Percentiles rank a stretch among this genome's conserved stretches.
phyloP scores from a whole-genome alignment of 345 rosid species.

The Bretschneidera sinensis region DNA sequence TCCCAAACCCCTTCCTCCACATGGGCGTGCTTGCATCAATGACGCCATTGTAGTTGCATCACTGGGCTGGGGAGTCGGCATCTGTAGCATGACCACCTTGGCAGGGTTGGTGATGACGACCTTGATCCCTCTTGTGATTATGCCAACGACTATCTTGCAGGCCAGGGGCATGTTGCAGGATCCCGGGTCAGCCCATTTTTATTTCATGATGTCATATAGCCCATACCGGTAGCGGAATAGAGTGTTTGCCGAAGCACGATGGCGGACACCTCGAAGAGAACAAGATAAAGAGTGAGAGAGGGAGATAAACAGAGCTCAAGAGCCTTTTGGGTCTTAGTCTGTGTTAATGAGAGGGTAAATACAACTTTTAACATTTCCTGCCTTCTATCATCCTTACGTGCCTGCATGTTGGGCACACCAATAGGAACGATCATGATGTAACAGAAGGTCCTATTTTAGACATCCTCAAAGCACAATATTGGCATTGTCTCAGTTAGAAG shows the following conservation, averaged over 20 bases:
- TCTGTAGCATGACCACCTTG: constrained; percentile 79
- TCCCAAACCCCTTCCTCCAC: constrained; percentile 45
- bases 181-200: constrained; percentile 55
- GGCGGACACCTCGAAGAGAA: constrained; percentile 81
- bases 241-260: constrained; percentile 74
- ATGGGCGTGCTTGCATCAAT: constrained; percentile 59
- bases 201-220: constrained; percentile 63
- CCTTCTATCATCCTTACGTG: no score
- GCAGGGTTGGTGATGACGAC: constrained; percentile 80
- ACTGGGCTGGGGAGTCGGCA: constrained; percentile 62
- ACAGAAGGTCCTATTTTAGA: no score
- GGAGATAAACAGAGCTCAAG: no score
- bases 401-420: no score
- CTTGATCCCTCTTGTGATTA: constrained; percentile 61
- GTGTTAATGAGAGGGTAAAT: no score
- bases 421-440: no score
- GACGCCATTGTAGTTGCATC: constrained; percentile 66
- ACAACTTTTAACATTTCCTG: no score
- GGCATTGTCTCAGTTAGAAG: no score
- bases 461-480: no score
- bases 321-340: no score
- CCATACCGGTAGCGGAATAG: constrained; percentile 83
- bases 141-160: constrained; percentile 53
- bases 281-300: no score
- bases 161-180: constrained; percentile 39